Evolutionary conservation across 129 eudicot species (phyloP).

Genomic region (Mikania micrantha): DNA sequence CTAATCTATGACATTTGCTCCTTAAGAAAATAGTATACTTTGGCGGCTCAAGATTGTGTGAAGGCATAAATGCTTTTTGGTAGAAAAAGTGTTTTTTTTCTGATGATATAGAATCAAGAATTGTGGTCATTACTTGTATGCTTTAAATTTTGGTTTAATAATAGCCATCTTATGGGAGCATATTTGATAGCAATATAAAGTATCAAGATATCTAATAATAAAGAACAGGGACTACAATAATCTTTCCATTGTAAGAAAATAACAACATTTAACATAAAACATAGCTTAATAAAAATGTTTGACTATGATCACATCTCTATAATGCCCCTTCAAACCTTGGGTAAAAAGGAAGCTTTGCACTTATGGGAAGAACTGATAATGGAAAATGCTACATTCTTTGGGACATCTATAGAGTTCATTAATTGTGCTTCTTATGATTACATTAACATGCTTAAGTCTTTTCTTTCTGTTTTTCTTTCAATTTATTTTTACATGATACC

Average conservation of each 20-base stretch:
- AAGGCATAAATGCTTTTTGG: background rate
- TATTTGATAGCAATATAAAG: background rate
- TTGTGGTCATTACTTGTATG: background rate
- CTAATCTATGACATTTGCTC: background rate
- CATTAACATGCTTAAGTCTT: background rate
- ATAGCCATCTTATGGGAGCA: background rate
- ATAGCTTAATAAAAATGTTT: background rate
- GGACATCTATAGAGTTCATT: background rate
- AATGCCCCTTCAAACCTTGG: background rate
- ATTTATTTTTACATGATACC: background rate
- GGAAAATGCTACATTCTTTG: background rate
- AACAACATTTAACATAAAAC: background rate
- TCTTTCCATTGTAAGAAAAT: too few relatives aligned
- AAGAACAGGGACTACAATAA: background rate
- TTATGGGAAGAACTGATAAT: background rate
- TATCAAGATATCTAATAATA: background rate
- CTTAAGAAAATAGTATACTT: too few relatives aligned
- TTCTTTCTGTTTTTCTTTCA: background rate
- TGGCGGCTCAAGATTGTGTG: background rate
- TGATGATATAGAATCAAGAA: background rate
- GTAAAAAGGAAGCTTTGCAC: background rate
- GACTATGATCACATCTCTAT: background rate
- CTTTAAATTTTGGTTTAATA: background rate
- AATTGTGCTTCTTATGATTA: background rate
- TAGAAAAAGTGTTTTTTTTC: background rate